Percentiles rank a stretch among this genome's conserved stretches.
These are phyloP conservation scores for Lunularia cruciata DNA, from an alignment of 225 moss, liverwort and hornwort genomes.

Conservation along the genomic window DNA sequence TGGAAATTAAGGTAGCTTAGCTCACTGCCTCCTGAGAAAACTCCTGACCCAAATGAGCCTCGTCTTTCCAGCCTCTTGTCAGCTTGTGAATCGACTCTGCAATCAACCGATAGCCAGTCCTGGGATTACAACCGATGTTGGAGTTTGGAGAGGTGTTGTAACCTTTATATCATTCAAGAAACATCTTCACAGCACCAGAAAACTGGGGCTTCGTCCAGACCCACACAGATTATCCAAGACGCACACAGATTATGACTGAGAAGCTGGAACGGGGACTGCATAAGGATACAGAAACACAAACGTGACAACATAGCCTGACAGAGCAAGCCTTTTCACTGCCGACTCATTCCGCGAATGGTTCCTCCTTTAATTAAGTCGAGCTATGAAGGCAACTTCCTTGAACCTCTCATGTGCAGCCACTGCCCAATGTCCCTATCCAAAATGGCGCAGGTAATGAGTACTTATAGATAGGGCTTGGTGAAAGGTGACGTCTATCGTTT, in stretches of 20 bases:
- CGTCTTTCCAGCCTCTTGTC: slow-evolving; percentile 46
- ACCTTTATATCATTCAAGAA: background rate
- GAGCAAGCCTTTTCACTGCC: no score
- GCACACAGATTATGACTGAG: background rate
- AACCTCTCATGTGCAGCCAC: no score
- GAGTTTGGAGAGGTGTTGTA: background rate
- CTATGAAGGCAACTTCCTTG: no score
- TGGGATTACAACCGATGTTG: background rate
- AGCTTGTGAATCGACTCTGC: slow-evolving; percentile 33
- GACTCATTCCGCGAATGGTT: no score
- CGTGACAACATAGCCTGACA: no score
- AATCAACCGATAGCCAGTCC: slow-evolving; percentile 7
- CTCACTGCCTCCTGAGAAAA: slow-evolving; percentile 65
- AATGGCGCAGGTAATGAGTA: no score
- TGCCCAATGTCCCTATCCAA: no score
- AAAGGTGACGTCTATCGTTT: no score
- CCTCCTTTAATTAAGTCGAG: no score
- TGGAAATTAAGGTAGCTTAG: slow-evolving; percentile 82
- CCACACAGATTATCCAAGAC: background rate
- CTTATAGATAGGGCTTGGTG: no score
- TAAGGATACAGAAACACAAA: no score
- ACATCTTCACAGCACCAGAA: background rate
- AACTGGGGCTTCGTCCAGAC: background rate
- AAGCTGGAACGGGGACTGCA: background rate
- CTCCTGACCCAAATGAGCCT: slow-evolving; percentile 57